Conservation (phyloP, 352 stramenopile genomes). For the Phytopythium mirpurense region DNA sequence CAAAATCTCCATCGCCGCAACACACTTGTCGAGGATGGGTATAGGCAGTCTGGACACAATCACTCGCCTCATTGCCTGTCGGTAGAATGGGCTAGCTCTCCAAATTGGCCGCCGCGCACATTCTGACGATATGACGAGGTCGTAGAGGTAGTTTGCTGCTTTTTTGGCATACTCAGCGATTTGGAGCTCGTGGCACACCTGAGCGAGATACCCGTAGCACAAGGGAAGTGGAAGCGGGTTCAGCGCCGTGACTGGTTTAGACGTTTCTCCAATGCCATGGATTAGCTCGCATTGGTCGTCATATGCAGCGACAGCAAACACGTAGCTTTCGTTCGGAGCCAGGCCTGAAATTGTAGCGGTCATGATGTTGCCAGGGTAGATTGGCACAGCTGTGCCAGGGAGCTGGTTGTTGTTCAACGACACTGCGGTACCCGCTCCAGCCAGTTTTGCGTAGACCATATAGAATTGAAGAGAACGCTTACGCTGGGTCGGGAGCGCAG, state of each 20-base stretch:
- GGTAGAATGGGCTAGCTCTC: slow-evolving; percentile 58
- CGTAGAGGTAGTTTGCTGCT: slow-evolving; percentile 45
- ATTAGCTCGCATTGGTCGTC: slow-evolving; percentile 61
- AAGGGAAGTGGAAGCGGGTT: slow-evolving; percentile 58
- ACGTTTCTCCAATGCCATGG: slow-evolving; percentile 59
- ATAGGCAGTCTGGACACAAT: slow-evolving; percentile 44
- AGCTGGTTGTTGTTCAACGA: slow-evolving; percentile 70
- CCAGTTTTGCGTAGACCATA: slow-evolving; percentile 73
- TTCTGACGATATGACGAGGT: slow-evolving; percentile 31
- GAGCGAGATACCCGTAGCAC: slow-evolving; percentile 72
- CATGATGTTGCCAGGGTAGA: slow-evolving; percentile 20
- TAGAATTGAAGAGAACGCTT: slow-evolving; percentile 51
- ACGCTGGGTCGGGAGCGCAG: slow-evolving; percentile 16
- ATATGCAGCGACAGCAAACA: slow-evolving; percentile 80
- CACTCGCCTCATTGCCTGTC: slow-evolving; percentile 41
- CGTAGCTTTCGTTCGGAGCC: slow-evolving; percentile 67
- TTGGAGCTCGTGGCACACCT: slow-evolving; percentile 33
- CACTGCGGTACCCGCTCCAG: slow-evolving; percentile 64
- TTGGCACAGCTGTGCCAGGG: slow-evolving; percentile 46
- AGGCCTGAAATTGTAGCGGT: slow-evolving; percentile 46
- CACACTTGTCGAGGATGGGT: slow-evolving; percentile 42
- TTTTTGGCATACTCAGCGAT: slow-evolving; percentile 22
- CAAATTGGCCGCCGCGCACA: slow-evolving; percentile 26
- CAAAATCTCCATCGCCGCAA: slow-evolving; percentile 49
- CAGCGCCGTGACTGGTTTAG: slow-evolving; percentile 47